Evolutionary conservation across 441 rosid species (phyloP), one percentile per base, ranked within the genome.

Genomic region (Populus hybrid): DNA sequence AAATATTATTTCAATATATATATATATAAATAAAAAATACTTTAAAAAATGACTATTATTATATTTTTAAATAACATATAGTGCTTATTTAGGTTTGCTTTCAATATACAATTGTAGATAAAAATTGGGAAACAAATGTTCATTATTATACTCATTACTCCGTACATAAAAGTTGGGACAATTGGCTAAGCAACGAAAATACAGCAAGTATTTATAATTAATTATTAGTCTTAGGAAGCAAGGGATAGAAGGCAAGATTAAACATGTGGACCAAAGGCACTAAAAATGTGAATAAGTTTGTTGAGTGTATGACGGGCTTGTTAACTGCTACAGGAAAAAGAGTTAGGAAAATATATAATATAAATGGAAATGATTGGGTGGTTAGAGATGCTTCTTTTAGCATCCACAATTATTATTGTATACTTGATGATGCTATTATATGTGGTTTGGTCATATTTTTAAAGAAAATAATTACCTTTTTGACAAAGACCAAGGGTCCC

Each of bases 321-420:
- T 11, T 3, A 40, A 10, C 46, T 40, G 12, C 32, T 23, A 21
- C 30, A 23, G 4, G 6, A 70, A 36, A 42, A 19, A 42, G 34
- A 71, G 35, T 42, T 26, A 28, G 53, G 38, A 36, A 35, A 34
- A 14, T 28, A 8, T 53, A 46, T 72, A 71, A 7, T 64, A 66
- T 53, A 82, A 73, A 34, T 61, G 63, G 46, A 74, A 82, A 79
- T 83, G 83, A 80, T 80, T 72, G 73, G 74, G 81, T 83, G 5
- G 83, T 83, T 83, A 72, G 75, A 70, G 79, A 70, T 83, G 83
- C 82, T 78, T 69, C 67, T 32, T 24, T 23, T 64, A 40, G 53
- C 67, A 26, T 76, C 69, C 35, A 30, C 61, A 38, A 14, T 64
- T 28, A 35, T 65, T 72, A 66, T n/a, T 50, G n/a, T 16, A 21